Conservation (phyloP, 768 basidiomycete genomes). For the Lactarius hengduanensis region DNA sequence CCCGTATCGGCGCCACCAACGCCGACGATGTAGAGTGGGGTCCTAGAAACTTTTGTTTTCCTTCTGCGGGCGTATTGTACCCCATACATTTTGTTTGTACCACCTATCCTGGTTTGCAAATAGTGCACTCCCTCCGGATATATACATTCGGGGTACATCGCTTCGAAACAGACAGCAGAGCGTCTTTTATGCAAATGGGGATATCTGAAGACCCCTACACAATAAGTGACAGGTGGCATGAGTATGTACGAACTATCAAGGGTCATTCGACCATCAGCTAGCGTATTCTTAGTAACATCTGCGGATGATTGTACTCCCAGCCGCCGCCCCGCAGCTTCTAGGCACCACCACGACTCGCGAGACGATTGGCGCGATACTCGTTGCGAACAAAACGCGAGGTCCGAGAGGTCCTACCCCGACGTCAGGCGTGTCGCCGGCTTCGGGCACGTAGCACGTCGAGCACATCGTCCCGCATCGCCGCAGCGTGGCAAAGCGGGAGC, state of each 20-base stretch:
- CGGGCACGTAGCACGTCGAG: too few species aligned
- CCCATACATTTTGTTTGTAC: neutral
- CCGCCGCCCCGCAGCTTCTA: conserved; percentile 81
- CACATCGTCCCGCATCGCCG: too few species aligned
- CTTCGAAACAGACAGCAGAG: neutral
- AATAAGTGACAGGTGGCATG: too few species aligned
- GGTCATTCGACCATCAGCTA: conserved; percentile 22
- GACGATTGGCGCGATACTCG: conserved; percentile 40
- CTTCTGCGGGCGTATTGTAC: neutral
- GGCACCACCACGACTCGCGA: conserved; percentile 83
- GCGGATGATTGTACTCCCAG: conserved; percentile 35
- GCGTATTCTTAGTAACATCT: neutral
- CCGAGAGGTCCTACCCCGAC: too few species aligned
- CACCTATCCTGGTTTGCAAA: neutral
- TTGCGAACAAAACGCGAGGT: conserved; percentile 69
- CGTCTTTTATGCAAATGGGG: neutral
- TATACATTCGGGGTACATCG: too few species aligned
- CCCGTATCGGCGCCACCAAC: conserved; percentile 2
- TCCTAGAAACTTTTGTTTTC: neutral
- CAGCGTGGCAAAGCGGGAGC: too few species aligned
- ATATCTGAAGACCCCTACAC: neutral
- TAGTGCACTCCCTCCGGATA: neutral
- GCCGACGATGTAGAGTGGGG: neutral
- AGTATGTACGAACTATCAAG: conserved; percentile 61
- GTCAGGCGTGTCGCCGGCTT: too few species aligned